phyloP scores from a whole-genome alignment of 2,329 filamentous ascomycete species.

The Colletotrichum orbiculare region DNA sequence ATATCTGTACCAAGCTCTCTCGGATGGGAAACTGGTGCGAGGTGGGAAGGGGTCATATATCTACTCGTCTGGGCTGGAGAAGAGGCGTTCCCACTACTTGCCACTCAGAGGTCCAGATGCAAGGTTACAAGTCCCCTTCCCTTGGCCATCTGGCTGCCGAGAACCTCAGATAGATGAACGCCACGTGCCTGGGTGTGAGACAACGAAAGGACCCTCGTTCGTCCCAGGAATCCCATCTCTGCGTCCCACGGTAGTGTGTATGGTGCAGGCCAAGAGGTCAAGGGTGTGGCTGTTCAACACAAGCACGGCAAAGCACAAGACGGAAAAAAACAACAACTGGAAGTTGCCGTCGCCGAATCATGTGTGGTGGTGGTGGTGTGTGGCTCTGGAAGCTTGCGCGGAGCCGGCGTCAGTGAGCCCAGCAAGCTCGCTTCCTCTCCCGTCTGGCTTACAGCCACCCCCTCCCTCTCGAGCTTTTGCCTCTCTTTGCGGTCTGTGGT shows the following conservation, averaged over 20 bases:
- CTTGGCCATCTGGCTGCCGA: conserved; percentile 12
- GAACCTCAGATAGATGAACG: conserved; percentile 28
- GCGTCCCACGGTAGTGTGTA: no score
- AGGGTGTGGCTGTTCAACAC: no score
- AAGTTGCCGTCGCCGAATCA: conserved; percentile 4
- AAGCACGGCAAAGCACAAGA: neutral
- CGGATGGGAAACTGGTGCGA: conserved; percentile 15
- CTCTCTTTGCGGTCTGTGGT: neutral
- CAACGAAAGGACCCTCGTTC: conserved; percentile 1
- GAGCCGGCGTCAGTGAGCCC: conserved; percentile 32
- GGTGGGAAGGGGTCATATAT: conserved; percentile 14
- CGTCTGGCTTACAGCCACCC: no score
- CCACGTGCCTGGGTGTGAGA: conserved; percentile 27
- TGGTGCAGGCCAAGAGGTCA: no score
- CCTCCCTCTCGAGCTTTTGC: neutral
- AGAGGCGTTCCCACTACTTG: no score
- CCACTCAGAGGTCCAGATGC: neutral
- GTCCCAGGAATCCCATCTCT: conserved; percentile 1
- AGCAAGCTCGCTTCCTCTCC: neutral
- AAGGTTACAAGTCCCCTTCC: neutral
- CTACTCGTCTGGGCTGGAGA: neutral
- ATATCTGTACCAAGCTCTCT: conserved; percentile 3
- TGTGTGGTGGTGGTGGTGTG: conserved; percentile 8
- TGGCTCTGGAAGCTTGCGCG: conserved; percentile 18
- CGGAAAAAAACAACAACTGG: neutral